Conservation (phyloP, 129 eudicot genomes). For the carrot (Daucus carota) region DNA sequence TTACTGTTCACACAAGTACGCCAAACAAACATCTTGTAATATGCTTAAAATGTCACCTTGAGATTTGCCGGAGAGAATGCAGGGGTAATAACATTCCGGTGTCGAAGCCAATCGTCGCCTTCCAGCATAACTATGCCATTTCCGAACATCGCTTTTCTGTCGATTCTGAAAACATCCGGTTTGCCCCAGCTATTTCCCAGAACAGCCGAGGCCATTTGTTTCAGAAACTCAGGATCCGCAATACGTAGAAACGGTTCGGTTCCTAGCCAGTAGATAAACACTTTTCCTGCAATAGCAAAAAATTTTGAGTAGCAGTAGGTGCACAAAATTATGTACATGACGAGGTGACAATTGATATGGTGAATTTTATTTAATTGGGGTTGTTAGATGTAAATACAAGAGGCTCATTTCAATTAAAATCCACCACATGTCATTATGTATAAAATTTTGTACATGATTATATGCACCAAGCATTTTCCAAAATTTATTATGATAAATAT, state of each 20-base stretch:
- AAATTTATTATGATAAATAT: too few species aligned
- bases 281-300: slow-evolving; percentile 62
- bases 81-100: slow-evolving; percentile 74
- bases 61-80: slow-evolving; percentile 81
- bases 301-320: too few species aligned
- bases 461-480: too few species aligned
- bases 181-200: slow-evolving; percentile 88
- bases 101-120: slow-evolving; percentile 89
- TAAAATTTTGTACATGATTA: too few species aligned
- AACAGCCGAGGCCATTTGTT: slow-evolving; percentile 52
- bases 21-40: background rate
- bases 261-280: slow-evolving; percentile 84
- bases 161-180: slow-evolving; percentile 69
- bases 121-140: slow-evolving; percentile 80
- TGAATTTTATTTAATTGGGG: too few species aligned
- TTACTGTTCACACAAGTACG: too few species aligned
- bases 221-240: slow-evolving; percentile 77
- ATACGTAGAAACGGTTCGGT: slow-evolving; percentile 80
- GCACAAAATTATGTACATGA: background rate
- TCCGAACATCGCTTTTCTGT: slow-evolving; percentile 92
- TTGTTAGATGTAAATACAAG: too few species aligned
- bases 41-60: slow-evolving; percentile 38
- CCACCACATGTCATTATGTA: too few species aligned
- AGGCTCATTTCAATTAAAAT: too few species aligned
- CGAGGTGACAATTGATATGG: too few species aligned